phyloP scores from a whole-genome alignment of 305 asterid species.

The Ruellia speciosa region DNA sequence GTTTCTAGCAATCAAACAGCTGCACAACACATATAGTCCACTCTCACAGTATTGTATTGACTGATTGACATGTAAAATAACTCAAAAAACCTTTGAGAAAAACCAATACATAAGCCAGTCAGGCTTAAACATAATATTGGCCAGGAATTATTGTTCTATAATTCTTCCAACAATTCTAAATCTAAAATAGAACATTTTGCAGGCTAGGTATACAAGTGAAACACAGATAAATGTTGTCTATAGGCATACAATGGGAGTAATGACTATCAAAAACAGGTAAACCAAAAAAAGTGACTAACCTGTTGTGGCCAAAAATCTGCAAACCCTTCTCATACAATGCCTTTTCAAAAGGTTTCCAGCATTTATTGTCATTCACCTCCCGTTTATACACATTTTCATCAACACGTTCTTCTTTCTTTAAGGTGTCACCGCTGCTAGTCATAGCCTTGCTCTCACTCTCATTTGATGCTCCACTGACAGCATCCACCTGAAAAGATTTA shows the following conservation, averaged over 20 bases:
- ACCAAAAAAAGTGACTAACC: conserved; percentile 43
- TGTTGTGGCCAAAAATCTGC: conserved; percentile 80
- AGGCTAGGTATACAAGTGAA: neutral
- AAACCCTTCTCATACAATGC: conserved; percentile 90
- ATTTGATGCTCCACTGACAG: conserved; percentile 44
- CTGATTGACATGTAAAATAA: neutral
- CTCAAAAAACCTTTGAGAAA: neutral
- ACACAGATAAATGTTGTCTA: conserved; percentile 7
- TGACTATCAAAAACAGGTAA: conserved; percentile 18
- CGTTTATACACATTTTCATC: conserved; percentile 42
- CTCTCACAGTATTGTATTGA: conserved; percentile 25
- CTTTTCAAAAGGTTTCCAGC: conserved; percentile 88
- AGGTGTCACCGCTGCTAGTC: conserved; percentile 36
- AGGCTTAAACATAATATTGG: conserved; percentile 7
- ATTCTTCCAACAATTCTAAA: neutral
- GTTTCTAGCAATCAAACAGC: conserved; percentile 93
- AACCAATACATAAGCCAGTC: neutral
- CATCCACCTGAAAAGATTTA: conserved; percentile 43
- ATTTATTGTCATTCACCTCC: conserved; percentile 42
- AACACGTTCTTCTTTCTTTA: conserved; percentile 44
- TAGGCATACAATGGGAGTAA: neutral
- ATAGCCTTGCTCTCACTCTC: conserved; percentile 35
- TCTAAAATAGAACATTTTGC: neutral
- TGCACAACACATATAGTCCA: conserved; percentile 38
- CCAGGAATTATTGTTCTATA: conserved; percentile 9